These are phyloP conservation scores for Saprolegnia diclina DNA, from an alignment of 352 stramenopile species.

Conservation along the genomic window DNA sequence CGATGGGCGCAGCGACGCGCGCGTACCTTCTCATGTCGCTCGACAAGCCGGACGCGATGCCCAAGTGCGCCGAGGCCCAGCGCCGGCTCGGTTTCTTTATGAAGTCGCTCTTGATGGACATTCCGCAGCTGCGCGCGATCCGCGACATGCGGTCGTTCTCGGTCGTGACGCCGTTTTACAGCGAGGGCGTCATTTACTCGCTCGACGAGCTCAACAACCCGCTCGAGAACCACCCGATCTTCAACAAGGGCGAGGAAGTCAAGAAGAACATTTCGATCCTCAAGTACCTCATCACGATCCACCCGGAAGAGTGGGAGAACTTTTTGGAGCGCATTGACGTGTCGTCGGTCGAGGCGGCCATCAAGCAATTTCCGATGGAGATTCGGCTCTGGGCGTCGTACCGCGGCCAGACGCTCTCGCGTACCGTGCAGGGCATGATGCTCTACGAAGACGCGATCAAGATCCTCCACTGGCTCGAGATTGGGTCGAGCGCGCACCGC, in stretches of 20 bases:
- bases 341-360: slow-evolving; percentile 58
- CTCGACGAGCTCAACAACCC: slow-evolving; percentile 74
- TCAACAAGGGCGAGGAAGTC: slow-evolving; percentile 76
- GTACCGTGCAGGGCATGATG: slow-evolving; percentile 82
- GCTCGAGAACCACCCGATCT: slow-evolving; percentile 79
- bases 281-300: slow-evolving; percentile 81
- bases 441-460: slow-evolving; percentile 85
- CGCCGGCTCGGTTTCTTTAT: slow-evolving; percentile 81
- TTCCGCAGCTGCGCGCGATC: slow-evolving; percentile 68
- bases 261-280: slow-evolving; percentile 81
- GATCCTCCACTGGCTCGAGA: slow-evolving; percentile 81
- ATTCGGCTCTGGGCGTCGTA: slow-evolving; percentile 79
- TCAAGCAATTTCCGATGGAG: slow-evolving; percentile 62
- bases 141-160: slow-evolving; percentile 83
- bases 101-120: slow-evolving; percentile 83
- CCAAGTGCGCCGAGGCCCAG: slow-evolving; percentile 46
- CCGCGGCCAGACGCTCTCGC: slow-evolving; percentile 68
- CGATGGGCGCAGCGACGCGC: slow-evolving; percentile 64
- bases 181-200: slow-evolving; percentile 75
- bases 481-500: slow-evolving; percentile 60
- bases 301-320: slow-evolving; percentile 81
- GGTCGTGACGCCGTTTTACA: slow-evolving; percentile 79
- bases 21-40: slow-evolving; percentile 60
- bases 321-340: slow-evolving; percentile 79
- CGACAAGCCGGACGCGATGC: slow-evolving; percentile 63